Evolutionary conservation across 169 alveolate genomes (phyloP).

Genomic region (Neospora caninum): DNA sequence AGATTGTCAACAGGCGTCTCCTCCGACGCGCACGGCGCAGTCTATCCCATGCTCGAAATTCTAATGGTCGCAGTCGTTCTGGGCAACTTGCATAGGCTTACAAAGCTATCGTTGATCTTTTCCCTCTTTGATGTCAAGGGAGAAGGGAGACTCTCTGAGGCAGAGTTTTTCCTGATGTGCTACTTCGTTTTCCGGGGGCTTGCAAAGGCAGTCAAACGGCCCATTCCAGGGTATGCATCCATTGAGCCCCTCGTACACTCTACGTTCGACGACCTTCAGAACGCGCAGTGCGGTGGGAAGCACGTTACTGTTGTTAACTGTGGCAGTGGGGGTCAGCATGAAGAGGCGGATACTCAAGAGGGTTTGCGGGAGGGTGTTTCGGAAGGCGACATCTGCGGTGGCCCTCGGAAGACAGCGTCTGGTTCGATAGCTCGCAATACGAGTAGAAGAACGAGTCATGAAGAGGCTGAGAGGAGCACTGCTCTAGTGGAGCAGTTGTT

Average conservation of each 20-base stretch:
- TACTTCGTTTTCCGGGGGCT: slow-evolving; percentile 40
- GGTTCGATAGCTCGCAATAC: not conserved
- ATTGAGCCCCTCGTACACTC: slow-evolving; percentile 16
- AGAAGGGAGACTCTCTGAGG: slow-evolving; percentile 2
- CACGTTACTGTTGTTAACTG: not conserved
- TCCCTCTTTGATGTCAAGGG: slow-evolving; percentile 24
- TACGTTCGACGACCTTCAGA: slow-evolving; percentile 24
- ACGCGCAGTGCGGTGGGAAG: not conserved
- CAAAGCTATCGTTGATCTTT: slow-evolving; percentile 1
- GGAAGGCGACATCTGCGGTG: not conserved
- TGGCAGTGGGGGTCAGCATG: not conserved
- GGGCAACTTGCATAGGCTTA: slow-evolving; percentile 13
- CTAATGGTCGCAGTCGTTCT: slow-evolving; percentile 10
- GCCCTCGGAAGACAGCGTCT: not conserved
- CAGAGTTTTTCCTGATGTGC: slow-evolving; percentile 18
- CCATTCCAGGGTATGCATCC: slow-evolving; percentile 2
- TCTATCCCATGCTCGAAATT: slow-evolving; percentile 26
- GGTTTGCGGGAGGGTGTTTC: not conserved
- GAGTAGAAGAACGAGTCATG: not conserved
- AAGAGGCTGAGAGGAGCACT: not conserved
- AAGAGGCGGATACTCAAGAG: not conserved
- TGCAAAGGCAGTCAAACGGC: slow-evolving; percentile 33
- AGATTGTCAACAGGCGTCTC: not conserved
- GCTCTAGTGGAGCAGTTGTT: slow-evolving; percentile 8
- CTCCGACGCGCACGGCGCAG: not conserved